Percentiles rank a stretch among this genome's conserved stretches.
phyloP scores from a whole-genome alignment of 495 filamentous ascomycete genomes.

The Penicillium bialowiezense region DNA sequence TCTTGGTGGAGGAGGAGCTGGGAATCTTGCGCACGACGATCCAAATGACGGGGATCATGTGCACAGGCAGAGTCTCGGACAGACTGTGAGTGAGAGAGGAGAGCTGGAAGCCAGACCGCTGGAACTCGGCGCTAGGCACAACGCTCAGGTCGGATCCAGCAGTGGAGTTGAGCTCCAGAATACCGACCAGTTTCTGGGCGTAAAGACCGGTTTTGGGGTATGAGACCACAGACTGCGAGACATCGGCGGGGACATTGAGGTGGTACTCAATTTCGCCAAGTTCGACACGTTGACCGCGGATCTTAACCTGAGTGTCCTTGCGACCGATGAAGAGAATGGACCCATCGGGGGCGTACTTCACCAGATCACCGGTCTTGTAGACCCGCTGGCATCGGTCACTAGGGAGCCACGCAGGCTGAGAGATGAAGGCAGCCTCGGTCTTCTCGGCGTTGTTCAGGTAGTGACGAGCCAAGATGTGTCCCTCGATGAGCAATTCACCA shows the following conservation, averaged over 20 bases:
- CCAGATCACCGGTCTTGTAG: slow-evolving; percentile 37
- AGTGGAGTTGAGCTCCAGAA: slow-evolving; percentile 8
- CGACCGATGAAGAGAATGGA: slow-evolving; percentile 25
- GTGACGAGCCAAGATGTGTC: slow-evolving; percentile 34
- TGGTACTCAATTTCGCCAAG: slow-evolving; percentile 39
- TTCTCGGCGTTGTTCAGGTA: slow-evolving; percentile 39
- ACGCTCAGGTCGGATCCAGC: neutral
- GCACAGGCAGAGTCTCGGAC: slow-evolving; percentile 23
- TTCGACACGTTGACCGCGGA: slow-evolving; percentile 44
- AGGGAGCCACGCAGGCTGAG: slow-evolving; percentile 35
- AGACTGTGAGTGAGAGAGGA: slow-evolving; percentile 1
- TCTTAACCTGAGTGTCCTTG: slow-evolving; percentile 40
- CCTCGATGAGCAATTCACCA: slow-evolving; percentile 46
- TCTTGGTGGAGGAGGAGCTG: slow-evolving; percentile 37
- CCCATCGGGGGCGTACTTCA: slow-evolving; percentile 21
- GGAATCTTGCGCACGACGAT: slow-evolving; percentile 40
- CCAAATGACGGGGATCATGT: slow-evolving; percentile 47
- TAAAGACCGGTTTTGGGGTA: slow-evolving; percentile 11
- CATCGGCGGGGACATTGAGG: slow-evolving; percentile 6
- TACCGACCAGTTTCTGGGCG: slow-evolving; percentile 15
- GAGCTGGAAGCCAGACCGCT: slow-evolving; percentile 6
- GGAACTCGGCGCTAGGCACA: neutral
- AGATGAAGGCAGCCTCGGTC: slow-evolving; percentile 36
- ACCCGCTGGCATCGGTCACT: slow-evolving; percentile 13
- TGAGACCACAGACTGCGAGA: slow-evolving; percentile 7